These are phyloP conservation scores for Phyllosticta citriasiana DNA, from an alignment of 2,329 filamentous ascomycete genomes.

Conservation along the genomic window DNA sequence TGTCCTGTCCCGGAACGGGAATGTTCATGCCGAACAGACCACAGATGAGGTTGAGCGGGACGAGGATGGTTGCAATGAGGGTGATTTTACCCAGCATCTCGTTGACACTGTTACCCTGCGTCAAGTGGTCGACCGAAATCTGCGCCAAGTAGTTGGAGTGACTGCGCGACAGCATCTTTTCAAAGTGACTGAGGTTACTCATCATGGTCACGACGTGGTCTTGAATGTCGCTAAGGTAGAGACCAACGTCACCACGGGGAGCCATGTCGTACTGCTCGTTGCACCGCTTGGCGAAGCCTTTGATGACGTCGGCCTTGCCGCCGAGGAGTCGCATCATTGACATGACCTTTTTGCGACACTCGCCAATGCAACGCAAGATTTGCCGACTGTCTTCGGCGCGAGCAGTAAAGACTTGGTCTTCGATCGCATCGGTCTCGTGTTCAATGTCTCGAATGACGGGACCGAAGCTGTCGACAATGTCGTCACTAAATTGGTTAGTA, in stretches of 20 bases:
- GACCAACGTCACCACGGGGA: conserved; percentile 87
- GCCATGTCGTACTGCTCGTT: conserved; percentile 96
- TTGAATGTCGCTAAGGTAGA: conserved; percentile 95
- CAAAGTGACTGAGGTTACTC: conserved; percentile 88
- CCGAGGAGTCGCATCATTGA: conserved; percentile 84
- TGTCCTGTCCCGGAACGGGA: conserved; percentile 44
- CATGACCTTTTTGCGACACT: conserved; percentile 89
- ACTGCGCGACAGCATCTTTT: conserved; percentile 90
- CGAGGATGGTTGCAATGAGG: conserved; percentile 85
- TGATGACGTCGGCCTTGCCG: conserved; percentile 96
- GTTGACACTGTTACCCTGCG: conserved; percentile 80
- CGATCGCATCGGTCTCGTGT: conserved; percentile 79
- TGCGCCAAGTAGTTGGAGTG: conserved; percentile 97
- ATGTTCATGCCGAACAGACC: conserved; percentile 88
- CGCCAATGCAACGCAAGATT: conserved; percentile 81
- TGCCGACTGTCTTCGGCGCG: conserved; percentile 80
- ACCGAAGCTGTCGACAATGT: conserved; percentile 93
- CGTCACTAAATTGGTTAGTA: conserved; percentile 50
- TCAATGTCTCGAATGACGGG: conserved; percentile 84
- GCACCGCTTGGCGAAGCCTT: conserved; percentile 95
- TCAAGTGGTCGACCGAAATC: conserved; percentile 82
- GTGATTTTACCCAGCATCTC: conserved; percentile 90
- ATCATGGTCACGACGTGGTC: conserved; percentile 99
- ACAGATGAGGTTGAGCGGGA: conserved; percentile 87
- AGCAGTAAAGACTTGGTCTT: conserved; percentile 90